A percentile compares a stretch with the other conserved stretches of the same genome.
phyloP scores from a whole-genome alignment of 192 early-diverging fungal genomes.

The Backusella tarrabulga region DNA sequence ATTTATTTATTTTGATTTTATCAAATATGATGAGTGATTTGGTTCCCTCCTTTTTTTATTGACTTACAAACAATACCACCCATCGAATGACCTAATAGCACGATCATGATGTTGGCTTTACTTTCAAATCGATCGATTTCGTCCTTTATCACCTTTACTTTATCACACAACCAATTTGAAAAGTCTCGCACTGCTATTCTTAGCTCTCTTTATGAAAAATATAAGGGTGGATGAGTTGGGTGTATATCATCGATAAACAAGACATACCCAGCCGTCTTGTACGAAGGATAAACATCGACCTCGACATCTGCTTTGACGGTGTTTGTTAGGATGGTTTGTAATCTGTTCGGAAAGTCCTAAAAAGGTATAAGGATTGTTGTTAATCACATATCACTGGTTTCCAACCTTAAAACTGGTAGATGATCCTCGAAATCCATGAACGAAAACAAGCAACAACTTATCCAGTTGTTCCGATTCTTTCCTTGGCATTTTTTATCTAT shows the following conservation, averaged over 20 bases:
- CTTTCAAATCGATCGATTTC: slow-evolving; percentile 12
- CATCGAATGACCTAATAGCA: slow-evolving; percentile 49
- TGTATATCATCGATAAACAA: not conserved
- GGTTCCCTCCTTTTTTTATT: not conserved
- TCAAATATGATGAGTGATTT: not conserved
- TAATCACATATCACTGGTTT: not conserved
- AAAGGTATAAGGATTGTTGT: slow-evolving; percentile 9
- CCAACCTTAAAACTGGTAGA: slow-evolving; percentile 47
- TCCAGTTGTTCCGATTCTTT: slow-evolving; percentile 7
- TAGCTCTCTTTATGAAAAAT: slow-evolving; percentile 7
- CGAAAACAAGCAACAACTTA: slow-evolving; percentile 50
- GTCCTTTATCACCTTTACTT: slow-evolving; percentile 32
- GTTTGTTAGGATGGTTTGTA: slow-evolving; percentile 47
- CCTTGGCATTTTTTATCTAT: not conserved
- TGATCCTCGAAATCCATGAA: slow-evolving; percentile 58
- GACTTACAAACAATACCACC: slow-evolving; percentile 58
- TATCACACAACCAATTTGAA: slow-evolving; percentile 46
- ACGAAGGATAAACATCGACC: slow-evolving; percentile 51
- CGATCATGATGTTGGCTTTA: slow-evolving; percentile 13
- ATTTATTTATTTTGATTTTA: not conserved
- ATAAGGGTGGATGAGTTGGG: not conserved
- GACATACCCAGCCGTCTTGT: slow-evolving; percentile 50
- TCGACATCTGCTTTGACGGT: slow-evolving; percentile 41
- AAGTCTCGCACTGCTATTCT: slow-evolving; percentile 42
- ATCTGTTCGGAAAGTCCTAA: slow-evolving; percentile 52